Evolutionary conservation across 169 alveolate genomes (phyloP).

Genomic region (Cryptosporidium ryanae): DNA sequence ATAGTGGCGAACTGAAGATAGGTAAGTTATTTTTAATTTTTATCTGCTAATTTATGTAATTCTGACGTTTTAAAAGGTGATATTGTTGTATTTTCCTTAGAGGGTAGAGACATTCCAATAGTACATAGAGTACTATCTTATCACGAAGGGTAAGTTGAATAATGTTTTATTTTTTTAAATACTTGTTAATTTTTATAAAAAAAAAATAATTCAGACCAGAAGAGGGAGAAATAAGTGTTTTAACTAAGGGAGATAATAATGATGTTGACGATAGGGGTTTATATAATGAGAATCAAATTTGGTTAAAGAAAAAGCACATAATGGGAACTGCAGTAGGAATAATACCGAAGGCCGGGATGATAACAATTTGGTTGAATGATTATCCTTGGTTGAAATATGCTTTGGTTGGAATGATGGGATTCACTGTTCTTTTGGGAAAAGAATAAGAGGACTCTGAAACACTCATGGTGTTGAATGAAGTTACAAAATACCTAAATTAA

Average conservation of each 20-base stretch:
- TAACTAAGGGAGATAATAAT: slow-evolving; percentile 96
- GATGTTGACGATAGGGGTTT: slow-evolving; percentile 94
- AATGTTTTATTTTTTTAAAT: neutral
- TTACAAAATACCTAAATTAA: too few relatives aligned
- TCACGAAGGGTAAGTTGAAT: slow-evolving; percentile 79
- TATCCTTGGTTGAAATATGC: slow-evolving; percentile 86
- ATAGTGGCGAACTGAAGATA: slow-evolving; percentile 74
- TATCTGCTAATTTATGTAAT: neutral
- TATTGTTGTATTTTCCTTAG: slow-evolving; percentile 89
- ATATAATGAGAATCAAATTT: slow-evolving; percentile 86
- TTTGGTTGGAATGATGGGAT: slow-evolving; percentile 77
- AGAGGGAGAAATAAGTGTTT: slow-evolving; percentile 82
- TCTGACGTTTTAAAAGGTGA: slow-evolving; percentile 75
- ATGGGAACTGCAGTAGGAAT: slow-evolving; percentile 90
- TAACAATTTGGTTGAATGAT: slow-evolving; percentile 91
- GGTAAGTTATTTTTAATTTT: slow-evolving; percentile 50
- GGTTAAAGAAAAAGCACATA: slow-evolving; percentile 85
- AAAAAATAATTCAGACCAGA: slow-evolving; percentile 57
- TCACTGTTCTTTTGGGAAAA: slow-evolving; percentile 76
- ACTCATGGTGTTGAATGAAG: neutral
- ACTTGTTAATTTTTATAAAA: neutral
- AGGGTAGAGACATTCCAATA: slow-evolving; percentile 93
- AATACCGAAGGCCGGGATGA: slow-evolving; percentile 92
- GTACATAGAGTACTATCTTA: slow-evolving; percentile 91
- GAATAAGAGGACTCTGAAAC: neutral